phyloP scores from a whole-genome alignment of 306 rosid species.

The Castanopsis chinensis region DNA sequence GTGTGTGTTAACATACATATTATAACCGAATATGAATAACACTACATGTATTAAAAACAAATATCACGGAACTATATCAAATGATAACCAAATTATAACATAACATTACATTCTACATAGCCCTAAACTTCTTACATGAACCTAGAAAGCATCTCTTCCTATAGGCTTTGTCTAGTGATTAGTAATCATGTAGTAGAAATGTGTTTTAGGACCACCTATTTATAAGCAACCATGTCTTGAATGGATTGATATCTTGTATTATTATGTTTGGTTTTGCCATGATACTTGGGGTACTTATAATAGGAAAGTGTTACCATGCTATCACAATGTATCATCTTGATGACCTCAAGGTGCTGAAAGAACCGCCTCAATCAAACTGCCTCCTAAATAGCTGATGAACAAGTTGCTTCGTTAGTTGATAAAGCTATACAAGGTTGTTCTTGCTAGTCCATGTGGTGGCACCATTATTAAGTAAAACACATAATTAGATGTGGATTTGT shows the following conservation, averaged over 20 bases:
- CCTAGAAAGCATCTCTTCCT: neutral
- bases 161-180: neutral
- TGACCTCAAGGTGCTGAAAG: neutral
- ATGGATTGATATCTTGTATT: neutral
- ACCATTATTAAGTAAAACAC: neutral
- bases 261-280: conserved; percentile 1
- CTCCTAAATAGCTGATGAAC: too few relatives aligned
- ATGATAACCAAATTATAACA: neutral
- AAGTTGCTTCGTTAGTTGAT: too few relatives aligned
- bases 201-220: neutral
- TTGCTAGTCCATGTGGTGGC: neutral
- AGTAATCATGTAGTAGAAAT: neutral
- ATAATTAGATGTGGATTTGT: neutral
- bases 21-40: too few relatives aligned
- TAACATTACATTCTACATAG: neutral
- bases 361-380: too few relatives aligned
- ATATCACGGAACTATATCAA: too few relatives aligned
- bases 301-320: neutral
- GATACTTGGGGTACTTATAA: neutral
- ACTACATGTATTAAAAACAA: neutral
- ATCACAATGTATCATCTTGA: neutral
- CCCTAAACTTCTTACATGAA: neutral
- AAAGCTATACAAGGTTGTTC: neutral
- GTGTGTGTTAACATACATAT: neutral
- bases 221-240: neutral